Conservation (phyloP, 108 stramenopile species). For the Skeletonema potamos region DNA sequence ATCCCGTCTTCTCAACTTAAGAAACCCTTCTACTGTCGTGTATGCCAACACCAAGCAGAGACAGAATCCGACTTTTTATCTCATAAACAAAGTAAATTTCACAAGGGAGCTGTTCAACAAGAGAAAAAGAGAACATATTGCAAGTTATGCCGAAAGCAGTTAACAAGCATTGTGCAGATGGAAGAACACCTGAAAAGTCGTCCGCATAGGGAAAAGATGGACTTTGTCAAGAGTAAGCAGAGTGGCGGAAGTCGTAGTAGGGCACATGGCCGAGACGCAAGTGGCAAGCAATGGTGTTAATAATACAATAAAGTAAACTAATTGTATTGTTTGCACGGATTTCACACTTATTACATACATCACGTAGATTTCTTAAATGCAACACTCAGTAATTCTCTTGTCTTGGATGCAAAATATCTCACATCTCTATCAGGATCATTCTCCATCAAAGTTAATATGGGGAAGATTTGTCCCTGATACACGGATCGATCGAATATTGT, state of each 20-base stretch:
- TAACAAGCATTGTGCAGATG: conserved; percentile 88
- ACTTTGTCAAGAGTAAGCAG: conserved; percentile 46
- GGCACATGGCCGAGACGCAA: conserved; percentile 5
- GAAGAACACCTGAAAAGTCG: conserved; percentile 80
- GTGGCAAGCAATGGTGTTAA: conserved; percentile 39
- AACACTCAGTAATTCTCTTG: conserved; percentile 30
- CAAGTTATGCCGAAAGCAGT: conserved; percentile 83
- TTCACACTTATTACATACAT: not conserved
- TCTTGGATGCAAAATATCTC: conserved; percentile 80
- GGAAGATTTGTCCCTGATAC: conserved; percentile 71
- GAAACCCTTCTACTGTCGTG: conserved; percentile 85
- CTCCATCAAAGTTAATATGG: conserved; percentile 70
- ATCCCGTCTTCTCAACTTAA: conserved; percentile 71
- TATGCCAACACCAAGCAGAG: conserved; percentile 72
- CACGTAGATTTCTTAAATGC: conserved; percentile 12
- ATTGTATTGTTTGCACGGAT: too few relatives aligned
- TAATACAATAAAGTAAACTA: not conserved
- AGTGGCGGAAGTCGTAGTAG: conserved; percentile 8
- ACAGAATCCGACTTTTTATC: conserved; percentile 60
- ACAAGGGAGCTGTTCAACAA: conserved; percentile 66
- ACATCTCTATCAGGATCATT: conserved; percentile 94
- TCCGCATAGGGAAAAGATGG: conserved; percentile 74
- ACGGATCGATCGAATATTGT: conserved; percentile 61
- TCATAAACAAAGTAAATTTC: conserved; percentile 74
- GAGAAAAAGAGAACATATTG: conserved; percentile 83